A percentile compares a stretch with the other conserved stretches of the same genome.
Evolutionary conservation across 306 rosid species (phyloP).

Genomic region (Ormosia emarginata): DNA sequence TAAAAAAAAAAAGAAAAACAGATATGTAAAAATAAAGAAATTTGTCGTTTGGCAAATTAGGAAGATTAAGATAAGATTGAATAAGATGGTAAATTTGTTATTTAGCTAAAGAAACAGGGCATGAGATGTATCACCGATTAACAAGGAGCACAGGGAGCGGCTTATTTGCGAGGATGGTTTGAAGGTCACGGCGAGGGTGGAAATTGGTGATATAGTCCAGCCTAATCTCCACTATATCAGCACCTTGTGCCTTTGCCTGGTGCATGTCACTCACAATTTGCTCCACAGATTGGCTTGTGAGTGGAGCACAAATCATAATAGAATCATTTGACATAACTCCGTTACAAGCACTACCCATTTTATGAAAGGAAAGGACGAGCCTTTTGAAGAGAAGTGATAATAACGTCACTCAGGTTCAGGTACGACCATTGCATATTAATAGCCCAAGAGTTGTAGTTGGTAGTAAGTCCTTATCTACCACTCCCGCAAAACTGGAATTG

Average conservation of each 20-base stretch:
- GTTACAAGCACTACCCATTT: not conserved
- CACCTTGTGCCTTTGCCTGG: conserved; percentile 43
- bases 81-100: no score
- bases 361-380: not conserved
- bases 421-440: not conserved
- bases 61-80: no score
- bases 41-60: no score
- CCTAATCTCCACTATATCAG: conserved; percentile 41
- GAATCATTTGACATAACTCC: not conserved
- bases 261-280: conserved; percentile 34
- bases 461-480: no score
- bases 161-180: conserved; percentile 34
- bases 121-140: conserved; percentile 7
- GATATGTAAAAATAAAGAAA: not conserved
- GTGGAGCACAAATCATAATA: conserved; percentile 31
- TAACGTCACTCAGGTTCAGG: not conserved
- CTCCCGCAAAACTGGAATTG: no score
- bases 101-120: not conserved
- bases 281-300: conserved; percentile 32
- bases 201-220: conserved; percentile 28
- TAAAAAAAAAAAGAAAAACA: not conserved
- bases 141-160: conserved; percentile 27
- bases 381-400: not conserved
- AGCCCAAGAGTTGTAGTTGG: no score
- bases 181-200: conserved; percentile 31